These are phyloP conservation scores for Debaryomyces sp. DNA, from an alignment of 1,139 yeast genomes.

Conservation along the genomic window DNA sequence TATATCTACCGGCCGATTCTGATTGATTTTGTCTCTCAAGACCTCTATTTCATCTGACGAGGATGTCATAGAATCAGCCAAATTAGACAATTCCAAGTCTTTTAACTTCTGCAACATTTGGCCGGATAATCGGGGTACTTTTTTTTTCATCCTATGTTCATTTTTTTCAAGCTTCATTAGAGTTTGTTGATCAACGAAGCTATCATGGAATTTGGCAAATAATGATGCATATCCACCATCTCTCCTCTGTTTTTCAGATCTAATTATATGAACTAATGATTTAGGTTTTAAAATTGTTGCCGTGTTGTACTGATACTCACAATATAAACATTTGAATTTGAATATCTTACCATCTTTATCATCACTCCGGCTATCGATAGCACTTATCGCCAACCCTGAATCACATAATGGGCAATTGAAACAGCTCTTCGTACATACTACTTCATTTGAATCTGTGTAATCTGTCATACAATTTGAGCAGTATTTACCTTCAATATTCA, in stretches of 20 bases:
- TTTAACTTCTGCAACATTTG: constrained; percentile 17
- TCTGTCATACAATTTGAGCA: constrained; percentile 43
- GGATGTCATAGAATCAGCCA: constrained; percentile 6
- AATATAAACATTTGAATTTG: constrained; percentile 34
- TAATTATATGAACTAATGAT: constrained; percentile 33
- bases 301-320: constrained; percentile 33
- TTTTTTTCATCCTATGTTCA: neutral
- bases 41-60: neutral
- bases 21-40: constrained; percentile 4
- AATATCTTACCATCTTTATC: constrained; percentile 36
- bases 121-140: constrained; percentile 12
- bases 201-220: constrained; percentile 13
- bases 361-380: constrained; percentile 22
- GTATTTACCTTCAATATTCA: constrained; percentile 29
- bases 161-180: neutral
- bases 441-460: constrained; percentile 27
- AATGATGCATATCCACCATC: constrained; percentile 12
- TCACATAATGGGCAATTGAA: constrained; percentile 43
- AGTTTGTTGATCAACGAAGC: constrained; percentile 1
- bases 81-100: constrained; percentile 15
- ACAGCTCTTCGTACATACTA: constrained; percentile 39
- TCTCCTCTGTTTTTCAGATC: constrained; percentile 15
- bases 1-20: constrained; percentile 8
- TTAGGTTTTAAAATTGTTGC: constrained; percentile 36
- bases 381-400: constrained; percentile 28